phyloP scores from a whole-genome alignment of 73 alveolate species.

The Tetrahymena elliotti region DNA sequence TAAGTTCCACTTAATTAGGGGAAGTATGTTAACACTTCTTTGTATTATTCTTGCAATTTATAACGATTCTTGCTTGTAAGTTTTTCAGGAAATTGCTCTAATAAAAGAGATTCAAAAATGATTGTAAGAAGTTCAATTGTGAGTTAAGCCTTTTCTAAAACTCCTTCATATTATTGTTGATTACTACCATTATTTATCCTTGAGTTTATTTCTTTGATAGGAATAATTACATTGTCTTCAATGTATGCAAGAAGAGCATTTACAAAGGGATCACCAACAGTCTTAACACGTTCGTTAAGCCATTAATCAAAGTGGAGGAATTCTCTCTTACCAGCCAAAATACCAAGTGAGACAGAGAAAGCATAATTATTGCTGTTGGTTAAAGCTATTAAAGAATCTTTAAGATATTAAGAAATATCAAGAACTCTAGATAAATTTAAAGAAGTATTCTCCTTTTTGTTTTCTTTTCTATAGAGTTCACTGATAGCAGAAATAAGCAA shows the following conservation, averaged over 20 bases:
- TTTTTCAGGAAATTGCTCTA: slow-evolving; percentile 55
- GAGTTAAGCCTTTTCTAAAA: slow-evolving; percentile 81
- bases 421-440: slow-evolving; percentile 36
- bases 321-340: slow-evolving; percentile 95
- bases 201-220: slow-evolving; percentile 45
- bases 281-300: slow-evolving; percentile 72
- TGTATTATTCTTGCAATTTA: slow-evolving; percentile 49
- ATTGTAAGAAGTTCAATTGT: slow-evolving; percentile 80
- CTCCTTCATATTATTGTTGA: slow-evolving; percentile 35
- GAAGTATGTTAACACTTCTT: slow-evolving; percentile 55
- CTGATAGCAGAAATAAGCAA: slow-evolving; percentile 32
- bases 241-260: slow-evolving; percentile 79
- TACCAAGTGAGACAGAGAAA: slow-evolving; percentile 89
- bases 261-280: slow-evolving; percentile 83
- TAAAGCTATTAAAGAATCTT: slow-evolving; percentile 78
- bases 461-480: slow-evolving; percentile 34
- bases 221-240: slow-evolving; percentile 73
- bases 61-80: slow-evolving; percentile 51
- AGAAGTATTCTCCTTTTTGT: slow-evolving; percentile 31
- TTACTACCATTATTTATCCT: not conserved
- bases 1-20: slow-evolving; percentile 60
- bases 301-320: slow-evolving; percentile 93
- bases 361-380: slow-evolving; percentile 80
- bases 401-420: slow-evolving; percentile 27
- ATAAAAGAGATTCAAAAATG: slow-evolving; percentile 58